A percentile compares a stretch with the other conserved stretches of the same genome.
Evolutionary conservation across 345 rosid species (phyloP).

Genomic region (Eucalyptus albens): DNA sequence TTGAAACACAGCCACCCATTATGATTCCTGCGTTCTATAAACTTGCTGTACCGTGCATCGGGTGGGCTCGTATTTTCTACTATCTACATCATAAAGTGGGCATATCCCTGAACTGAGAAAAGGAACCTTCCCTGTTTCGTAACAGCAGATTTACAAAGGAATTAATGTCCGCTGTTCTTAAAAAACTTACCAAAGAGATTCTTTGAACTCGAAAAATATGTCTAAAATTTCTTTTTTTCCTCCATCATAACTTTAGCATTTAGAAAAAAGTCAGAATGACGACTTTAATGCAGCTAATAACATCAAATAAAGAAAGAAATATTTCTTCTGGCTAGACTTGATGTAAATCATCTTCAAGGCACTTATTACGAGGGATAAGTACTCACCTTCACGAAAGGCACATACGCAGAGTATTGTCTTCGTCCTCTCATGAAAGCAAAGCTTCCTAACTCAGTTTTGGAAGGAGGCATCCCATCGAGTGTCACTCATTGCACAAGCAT

Average conservation of each 20-base stretch:
- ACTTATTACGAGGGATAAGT: background rate
- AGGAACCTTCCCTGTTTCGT: background rate
- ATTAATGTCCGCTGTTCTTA: background rate
- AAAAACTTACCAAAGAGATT: background rate
- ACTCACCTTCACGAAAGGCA: background rate
- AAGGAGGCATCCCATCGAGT: background rate
- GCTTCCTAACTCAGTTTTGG: background rate
- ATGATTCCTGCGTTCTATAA: background rate
- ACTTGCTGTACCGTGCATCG: background rate
- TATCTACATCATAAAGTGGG: background rate
- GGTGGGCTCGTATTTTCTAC: background rate
- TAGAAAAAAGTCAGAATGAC: background rate
- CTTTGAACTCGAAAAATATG: background rate
- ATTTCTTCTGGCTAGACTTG: background rate
- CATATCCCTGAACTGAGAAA: background rate
- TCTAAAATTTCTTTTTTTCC: background rate
- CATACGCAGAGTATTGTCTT: background rate
- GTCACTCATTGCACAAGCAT: background rate
- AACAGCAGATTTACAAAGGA: background rate
- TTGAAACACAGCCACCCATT: constrained; percentile 83
- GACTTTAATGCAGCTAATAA: background rate
- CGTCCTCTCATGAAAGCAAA: background rate
- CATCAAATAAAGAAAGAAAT: background rate
- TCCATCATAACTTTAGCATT: background rate
- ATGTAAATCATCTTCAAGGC: background rate